Percentiles rank a stretch among this genome's conserved stretches.
phyloP scores from a whole-genome alignment of 768 basidiomycete species.

The Suillus fuscotomentosus region DNA sequence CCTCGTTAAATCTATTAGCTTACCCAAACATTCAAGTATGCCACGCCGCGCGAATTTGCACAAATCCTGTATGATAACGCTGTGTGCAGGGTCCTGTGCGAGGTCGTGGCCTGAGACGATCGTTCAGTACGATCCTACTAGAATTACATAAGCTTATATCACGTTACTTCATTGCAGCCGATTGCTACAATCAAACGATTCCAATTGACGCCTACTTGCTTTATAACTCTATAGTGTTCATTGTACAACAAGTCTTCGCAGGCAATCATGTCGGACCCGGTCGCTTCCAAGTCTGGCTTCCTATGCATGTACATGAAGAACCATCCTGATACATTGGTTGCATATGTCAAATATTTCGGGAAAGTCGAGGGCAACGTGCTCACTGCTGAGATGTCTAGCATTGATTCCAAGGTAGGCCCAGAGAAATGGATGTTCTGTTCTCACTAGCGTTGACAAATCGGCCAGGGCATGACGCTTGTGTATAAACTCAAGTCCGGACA shows the following conservation, averaged over 20 bases:
- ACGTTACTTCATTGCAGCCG: too few relatives aligned
- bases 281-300: constrained; percentile 48
- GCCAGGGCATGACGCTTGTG: constrained; percentile 66
- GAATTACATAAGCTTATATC: too few relatives aligned
- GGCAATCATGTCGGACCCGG: constrained; percentile 60
- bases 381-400: constrained; percentile 67
- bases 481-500: constrained; percentile 54
- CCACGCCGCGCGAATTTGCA: too few relatives aligned
- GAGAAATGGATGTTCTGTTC: background rate
- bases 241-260: background rate
- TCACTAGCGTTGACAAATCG: background rate
- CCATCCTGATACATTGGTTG: constrained; percentile 74
- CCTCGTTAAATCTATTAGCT: too few relatives aligned
- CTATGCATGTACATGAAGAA: constrained; percentile 66
- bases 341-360: constrained; percentile 44
- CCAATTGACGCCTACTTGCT: too few relatives aligned
- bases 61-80: too few relatives aligned
- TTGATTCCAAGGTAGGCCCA: constrained; percentile 56
- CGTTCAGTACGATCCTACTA: too few relatives aligned
- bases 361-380: constrained; percentile 54
- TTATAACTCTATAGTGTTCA: background rate
- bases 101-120: too few relatives aligned
- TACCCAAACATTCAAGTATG: too few relatives aligned
- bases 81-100: too few relatives aligned
- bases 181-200: too few relatives aligned